phyloP scores from a whole-genome alignment of 257 asterid species.

The Striga asiatica region DNA sequence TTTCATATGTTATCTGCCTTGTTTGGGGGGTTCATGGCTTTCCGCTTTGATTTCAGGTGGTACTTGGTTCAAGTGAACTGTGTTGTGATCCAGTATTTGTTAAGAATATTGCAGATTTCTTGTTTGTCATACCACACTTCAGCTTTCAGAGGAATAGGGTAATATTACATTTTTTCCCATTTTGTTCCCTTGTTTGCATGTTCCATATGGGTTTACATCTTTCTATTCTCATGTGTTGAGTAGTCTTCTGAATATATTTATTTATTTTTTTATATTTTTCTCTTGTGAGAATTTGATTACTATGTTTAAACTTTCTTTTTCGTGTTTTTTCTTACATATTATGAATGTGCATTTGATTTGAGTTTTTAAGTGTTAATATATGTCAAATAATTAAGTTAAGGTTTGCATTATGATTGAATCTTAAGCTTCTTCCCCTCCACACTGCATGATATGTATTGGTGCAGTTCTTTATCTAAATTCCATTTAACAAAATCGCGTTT shows the following conservation, averaged over 20 bases:
- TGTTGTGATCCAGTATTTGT: conserved; percentile 50
- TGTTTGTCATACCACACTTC: conserved; percentile 30
- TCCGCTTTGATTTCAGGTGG: conserved; percentile 38
- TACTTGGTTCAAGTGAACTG: conserved; percentile 47
- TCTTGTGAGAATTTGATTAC: not conserved
- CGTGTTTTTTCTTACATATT: not conserved
- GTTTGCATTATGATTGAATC: not conserved
- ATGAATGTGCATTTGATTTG: not conserved
- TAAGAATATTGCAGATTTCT: conserved; percentile 44
- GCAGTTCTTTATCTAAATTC: not conserved
- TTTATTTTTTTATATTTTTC: not conserved
- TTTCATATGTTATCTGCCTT: conserved; percentile 9
- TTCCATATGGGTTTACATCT: conserved; percentile 8
- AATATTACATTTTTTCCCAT: conserved; percentile 15
- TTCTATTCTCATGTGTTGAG: not conserved
- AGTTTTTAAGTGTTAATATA: conserved; percentile 1
- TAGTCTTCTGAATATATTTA: conserved; percentile 8
- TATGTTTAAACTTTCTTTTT: conserved; percentile 4
- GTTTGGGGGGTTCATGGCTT: conserved; percentile 14
- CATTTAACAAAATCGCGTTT: not conserved
- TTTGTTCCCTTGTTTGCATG: not conserved
- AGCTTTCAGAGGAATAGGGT: conserved; percentile 74
- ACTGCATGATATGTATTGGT: not conserved
- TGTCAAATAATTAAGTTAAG: not conserved
- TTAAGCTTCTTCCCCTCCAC: conserved; percentile 4